A percentile compares a stretch with the other conserved stretches of the same genome.
phyloP scores from a whole-genome alignment of 805 yeast species.

The Grigorovia transvaalensis region DNA sequence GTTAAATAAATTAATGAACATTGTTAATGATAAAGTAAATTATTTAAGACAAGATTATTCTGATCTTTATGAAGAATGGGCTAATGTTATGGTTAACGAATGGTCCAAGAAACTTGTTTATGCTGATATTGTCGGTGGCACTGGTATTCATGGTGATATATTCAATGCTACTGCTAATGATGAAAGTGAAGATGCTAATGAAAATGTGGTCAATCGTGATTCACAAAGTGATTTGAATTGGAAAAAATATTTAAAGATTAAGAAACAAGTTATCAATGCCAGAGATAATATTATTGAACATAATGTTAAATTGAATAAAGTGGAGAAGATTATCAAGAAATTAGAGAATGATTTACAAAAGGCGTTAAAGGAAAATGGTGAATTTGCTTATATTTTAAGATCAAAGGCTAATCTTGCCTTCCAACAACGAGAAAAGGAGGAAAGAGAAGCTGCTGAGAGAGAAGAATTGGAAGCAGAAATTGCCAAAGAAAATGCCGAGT shows the following conservation, averaged over 20 bases:
- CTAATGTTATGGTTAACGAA: slow-evolving; percentile 54
- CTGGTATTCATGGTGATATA: slow-evolving; percentile 26
- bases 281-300: slow-evolving; percentile 41
- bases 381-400: slow-evolving; percentile 45
- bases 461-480: slow-evolving; percentile 3
- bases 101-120: slow-evolving; percentile 50
- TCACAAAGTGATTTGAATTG: slow-evolving; percentile 40
- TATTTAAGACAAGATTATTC: slow-evolving; percentile 37
- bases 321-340: slow-evolving; percentile 26
- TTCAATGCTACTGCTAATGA: slow-evolving; percentile 22
- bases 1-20: slow-evolving; percentile 24
- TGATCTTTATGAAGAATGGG: slow-evolving; percentile 65
- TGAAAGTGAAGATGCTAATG: slow-evolving; percentile 14
- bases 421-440: slow-evolving; percentile 42
- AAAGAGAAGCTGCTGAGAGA: slow-evolving; percentile 7
- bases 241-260: slow-evolving; percentile 50
- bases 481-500: slow-evolving; percentile 4
- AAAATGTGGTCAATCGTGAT: slow-evolving; percentile 24
- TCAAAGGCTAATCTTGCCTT: slow-evolving; percentile 49
- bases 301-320: not conserved
- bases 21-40: slow-evolving; percentile 30
- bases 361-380: slow-evolving; percentile 49
- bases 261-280: slow-evolving; percentile 42
- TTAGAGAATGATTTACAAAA: slow-evolving; percentile 35
- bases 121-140: slow-evolving; percentile 23